phyloP scores from a whole-genome alignment of 1,139 yeast genomes.

The Schwanniomyces etchellsii region DNA sequence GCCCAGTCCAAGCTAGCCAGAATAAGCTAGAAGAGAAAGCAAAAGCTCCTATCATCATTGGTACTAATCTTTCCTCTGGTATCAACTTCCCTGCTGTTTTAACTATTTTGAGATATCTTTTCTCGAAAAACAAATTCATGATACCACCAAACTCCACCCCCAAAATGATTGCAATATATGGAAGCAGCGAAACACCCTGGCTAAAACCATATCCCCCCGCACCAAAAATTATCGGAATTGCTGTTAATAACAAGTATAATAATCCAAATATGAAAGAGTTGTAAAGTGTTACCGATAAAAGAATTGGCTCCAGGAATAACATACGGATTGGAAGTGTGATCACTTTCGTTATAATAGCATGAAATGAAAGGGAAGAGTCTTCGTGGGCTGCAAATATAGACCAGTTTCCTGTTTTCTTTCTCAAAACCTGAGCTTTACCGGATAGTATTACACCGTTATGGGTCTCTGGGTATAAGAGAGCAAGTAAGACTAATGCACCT shows the following conservation, averaged over 20 bases:
- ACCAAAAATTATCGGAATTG: constrained; percentile 62
- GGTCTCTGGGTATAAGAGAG: constrained; percentile 40
- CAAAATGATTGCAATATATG: constrained; percentile 31
- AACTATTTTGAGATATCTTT: constrained; percentile 18
- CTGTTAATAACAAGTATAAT: constrained; percentile 61
- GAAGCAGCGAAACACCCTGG: constrained; percentile 44
- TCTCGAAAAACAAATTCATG: constrained; percentile 23
- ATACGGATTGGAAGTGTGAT: constrained; percentile 51
- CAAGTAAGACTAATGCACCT: constrained; percentile 21
- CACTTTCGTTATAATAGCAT: constrained; percentile 64
- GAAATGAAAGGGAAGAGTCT: constrained; percentile 53
- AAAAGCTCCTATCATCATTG: constrained; percentile 58
- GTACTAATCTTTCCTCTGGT: constrained; percentile 67
- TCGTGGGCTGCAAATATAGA: constrained; percentile 83
- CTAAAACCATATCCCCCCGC: constrained; percentile 47
- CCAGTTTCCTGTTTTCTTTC: constrained; percentile 61
- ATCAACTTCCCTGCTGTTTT: constrained; percentile 46
- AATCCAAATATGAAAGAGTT: constrained; percentile 69
- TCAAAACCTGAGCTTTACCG: constrained; percentile 53
- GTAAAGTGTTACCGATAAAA: constrained; percentile 57
- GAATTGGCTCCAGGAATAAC: constrained; percentile 53
- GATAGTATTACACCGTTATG: constrained; percentile 48
- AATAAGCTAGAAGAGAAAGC: constrained; percentile 64
- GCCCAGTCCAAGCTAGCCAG: constrained; percentile 77
- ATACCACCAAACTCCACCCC: constrained; percentile 60